phyloP scores from a whole-genome alignment of 371 early-diverging fungal genomes.

The Apophysomyces variabilis region DNA sequence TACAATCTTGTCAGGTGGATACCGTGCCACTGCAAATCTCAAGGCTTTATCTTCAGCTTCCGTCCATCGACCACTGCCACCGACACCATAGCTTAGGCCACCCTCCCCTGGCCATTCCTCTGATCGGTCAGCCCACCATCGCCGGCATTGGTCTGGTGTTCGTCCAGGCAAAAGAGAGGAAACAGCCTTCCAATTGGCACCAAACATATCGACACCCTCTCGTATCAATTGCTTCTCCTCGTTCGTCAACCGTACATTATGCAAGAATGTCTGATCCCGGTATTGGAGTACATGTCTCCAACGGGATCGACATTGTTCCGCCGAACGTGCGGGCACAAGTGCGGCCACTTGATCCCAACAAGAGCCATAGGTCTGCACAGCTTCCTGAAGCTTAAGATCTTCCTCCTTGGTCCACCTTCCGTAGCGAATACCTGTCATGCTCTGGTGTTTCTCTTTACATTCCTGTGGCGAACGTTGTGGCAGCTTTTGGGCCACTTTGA shows the following conservation, averaged over 20 bases:
- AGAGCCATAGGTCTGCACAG: conserved; percentile 13
- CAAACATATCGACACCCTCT: conserved; percentile 52
- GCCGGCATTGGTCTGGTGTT: conserved; percentile 39
- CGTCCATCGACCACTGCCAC: conserved; percentile 21
- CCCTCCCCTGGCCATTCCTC: not conserved
- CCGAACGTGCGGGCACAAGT: conserved; percentile 9
- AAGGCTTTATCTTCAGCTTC: conserved; percentile 36
- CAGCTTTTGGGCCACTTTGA: not conserved
- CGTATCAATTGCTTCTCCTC: conserved; percentile 32
- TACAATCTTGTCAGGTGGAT: conserved; percentile 12
- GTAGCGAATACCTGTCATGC: not conserved
- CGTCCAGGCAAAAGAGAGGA: conserved; percentile 37
- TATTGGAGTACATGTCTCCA: conserved; percentile 26
- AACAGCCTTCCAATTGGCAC: conserved; percentile 44
- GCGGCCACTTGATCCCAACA: conserved; percentile 27
- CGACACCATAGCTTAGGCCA: not conserved
- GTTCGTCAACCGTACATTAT: conserved; percentile 23
- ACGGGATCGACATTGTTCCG: conserved; percentile 28
- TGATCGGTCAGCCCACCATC: conserved; percentile 31
- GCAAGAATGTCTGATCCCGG: not conserved
- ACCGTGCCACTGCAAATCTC: conserved; percentile 26
- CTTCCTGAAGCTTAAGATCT: conserved; percentile 21
- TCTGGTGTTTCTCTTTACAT: not conserved
- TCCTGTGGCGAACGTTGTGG: not conserved
- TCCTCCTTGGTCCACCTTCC: conserved; percentile 36